Base-by-base conservation (phyloP, 2,329 filamentous ascomycete genomes). In the Coniella lustricola region DNA sequence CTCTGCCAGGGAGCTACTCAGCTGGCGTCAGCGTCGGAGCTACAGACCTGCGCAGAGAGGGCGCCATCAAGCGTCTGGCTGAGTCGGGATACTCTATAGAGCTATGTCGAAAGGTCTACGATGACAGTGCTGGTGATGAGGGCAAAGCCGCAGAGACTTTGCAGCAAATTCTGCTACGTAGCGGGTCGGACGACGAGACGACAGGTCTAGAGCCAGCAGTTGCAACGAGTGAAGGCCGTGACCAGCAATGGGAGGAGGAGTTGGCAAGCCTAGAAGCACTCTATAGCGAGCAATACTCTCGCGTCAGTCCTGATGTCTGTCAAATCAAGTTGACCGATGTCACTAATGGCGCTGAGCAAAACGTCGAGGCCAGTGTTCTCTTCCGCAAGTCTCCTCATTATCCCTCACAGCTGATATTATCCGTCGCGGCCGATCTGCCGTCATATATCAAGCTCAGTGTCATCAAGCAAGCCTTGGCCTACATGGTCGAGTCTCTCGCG, bases 381-480 rank as follows among this genome's bases (percentile, higher is more conserved):
- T 82, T 91, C 53, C 81, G 87, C 50, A 85, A 77, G 55, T 82
- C 88, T 1, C 77, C 77, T 3, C 73, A 77, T 41, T 98, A 97
- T 64, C 93, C 93, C 1, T 75, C 59, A 59, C 78, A 64, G 65
- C 80, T 69, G 73, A 77, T 94, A 9, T 70, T 96, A 32, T 81
- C 83, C 3, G 74, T 96, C 13, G 66, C 79, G 40, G 75, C 82
- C 21, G 77, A 79, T 10, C 75, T 97, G 12, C 93, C 93, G 17
- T 89, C 93, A 3, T 95, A 98, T 60, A 94, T 97, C 60, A 87
- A 91, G 52, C 74, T 98, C 10, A 95, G 90, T 60, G 83, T 95
- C 33, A 80, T 93, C 58, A 84, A 87, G 57, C 83, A 86, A 64
- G 82, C 84, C 2, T 70, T 96, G 4, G 72, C 78, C 4, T 82